These are phyloP conservation scores for Trichosporon asahii DNA, from an alignment of 1,284 basidiomycete genomes.

Conservation along the genomic window DNA sequence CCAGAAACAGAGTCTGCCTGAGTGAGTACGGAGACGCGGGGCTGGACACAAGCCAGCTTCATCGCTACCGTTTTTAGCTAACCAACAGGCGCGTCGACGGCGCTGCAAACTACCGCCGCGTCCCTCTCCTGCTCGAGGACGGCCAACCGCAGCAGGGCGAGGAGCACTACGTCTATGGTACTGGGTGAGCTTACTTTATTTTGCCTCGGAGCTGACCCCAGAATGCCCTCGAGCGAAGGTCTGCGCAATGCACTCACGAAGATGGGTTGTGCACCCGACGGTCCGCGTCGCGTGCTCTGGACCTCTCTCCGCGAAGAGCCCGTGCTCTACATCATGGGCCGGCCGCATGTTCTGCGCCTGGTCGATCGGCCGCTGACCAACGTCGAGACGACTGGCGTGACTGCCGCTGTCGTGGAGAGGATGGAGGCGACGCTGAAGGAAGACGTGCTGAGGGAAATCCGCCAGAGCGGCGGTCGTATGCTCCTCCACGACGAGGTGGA, in stretches of 20 bases:
- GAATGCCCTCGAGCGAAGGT: conserved; percentile 37
- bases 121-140: conserved; percentile 62
- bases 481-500: conserved; percentile 95
- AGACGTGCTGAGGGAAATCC: conserved; percentile 80
- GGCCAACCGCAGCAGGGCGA: conserved; percentile 38
- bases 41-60: neutral
- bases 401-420: conserved; percentile 82
- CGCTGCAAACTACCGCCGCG: conserved; percentile 82
- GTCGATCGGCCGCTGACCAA: conserved; percentile 86
- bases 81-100: conserved; percentile 76
- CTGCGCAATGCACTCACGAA: conserved; percentile 75
- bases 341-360: conserved; percentile 89
- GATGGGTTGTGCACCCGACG: conserved; percentile 72
- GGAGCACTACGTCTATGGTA: conserved; percentile 76
- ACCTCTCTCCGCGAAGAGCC: conserved; percentile 93
- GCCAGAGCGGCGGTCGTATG: conserved; percentile 70
- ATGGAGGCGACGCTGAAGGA: conserved; percentile 90
- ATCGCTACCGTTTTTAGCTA: neutral
- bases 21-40: conserved; percentile 57
- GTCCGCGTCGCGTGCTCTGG: conserved; percentile 74
- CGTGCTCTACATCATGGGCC: conserved; percentile 61
- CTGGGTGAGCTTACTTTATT: conserved; percentile 60
- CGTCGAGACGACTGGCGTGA: conserved; percentile 91
- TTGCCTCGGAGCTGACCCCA: neutral
- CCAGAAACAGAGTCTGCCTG: conserved; percentile 91